Base-by-base conservation (phyloP, 148 eudicot genomes). In the Diospyros lotus region DNA sequence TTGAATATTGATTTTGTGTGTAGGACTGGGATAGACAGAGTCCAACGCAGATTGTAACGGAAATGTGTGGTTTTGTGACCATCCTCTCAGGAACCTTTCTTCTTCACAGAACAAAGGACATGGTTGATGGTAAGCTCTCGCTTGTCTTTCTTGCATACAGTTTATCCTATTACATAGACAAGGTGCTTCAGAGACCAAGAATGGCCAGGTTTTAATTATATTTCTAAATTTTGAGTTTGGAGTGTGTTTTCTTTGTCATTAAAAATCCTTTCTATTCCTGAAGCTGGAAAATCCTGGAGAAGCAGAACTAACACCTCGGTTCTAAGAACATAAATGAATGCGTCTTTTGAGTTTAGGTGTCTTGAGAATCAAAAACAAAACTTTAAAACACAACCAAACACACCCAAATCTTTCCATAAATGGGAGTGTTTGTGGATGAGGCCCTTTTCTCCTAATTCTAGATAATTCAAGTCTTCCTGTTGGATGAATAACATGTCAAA, bases 21-120 rank as follows among this genome's bases (percentile, higher is more conserved):
- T 83, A 94, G 98, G 98, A 94, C 52, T 94, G 98, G 98, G 90
- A 86, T 77, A 78, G 93, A 78, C 97, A 94, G 55, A 89, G 82
- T 79, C 86, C 93, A 43, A 86, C 94, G 9, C 93, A 91, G 79
- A 94, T 91, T 76, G 88, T 87, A 55, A 89, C 98, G 9, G 94
- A 94, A 84, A 78, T 91, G 84, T 94, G 98, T 81, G 98, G 98
- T 11, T 94, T 94, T 60, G 91, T 88, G 77, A 94, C 98, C 0
- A 90, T 94, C 73, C 89, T 90, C 50, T 82, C 94, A 0, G 98
- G 98, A 56, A 94, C 98, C 38, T 88, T 91, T 79, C 90, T 94
- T 82, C 95, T 94, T 80, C 98, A 94, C 86, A 88, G 75, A 82
- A 94, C 98, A 9, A 91, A 91, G 79, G 97, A 94, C 83, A 77